These are phyloP conservation scores for Fragaria vesca DNA, from an alignment of 306 rosid genomes.

Conservation along the genomic window DNA sequence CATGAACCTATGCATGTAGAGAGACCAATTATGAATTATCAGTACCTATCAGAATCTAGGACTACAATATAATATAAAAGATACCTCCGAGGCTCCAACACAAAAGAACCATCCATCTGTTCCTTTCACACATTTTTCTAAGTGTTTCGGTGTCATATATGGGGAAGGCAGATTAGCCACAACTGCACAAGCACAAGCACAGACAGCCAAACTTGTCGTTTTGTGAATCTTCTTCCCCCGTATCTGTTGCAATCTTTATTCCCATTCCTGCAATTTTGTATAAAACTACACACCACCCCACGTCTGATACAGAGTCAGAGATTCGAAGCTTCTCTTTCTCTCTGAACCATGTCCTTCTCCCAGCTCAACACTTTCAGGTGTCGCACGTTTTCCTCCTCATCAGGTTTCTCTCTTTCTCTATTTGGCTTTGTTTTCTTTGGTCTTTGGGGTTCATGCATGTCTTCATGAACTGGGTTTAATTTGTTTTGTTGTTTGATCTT, in stretches of 20 bases:
- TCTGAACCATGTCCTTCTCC: constrained; percentile 18
- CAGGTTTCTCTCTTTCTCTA: constrained; percentile 25
- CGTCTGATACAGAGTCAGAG: not conserved
- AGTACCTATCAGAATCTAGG: not conserved
- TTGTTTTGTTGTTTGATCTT: not conserved
- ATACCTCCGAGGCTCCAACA: not conserved
- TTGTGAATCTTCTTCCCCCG: not conserved
- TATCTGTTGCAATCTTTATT: not conserved
- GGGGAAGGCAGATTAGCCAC: too few relatives aligned
- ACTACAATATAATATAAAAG: not conserved
- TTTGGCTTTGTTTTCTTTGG: not conserved
- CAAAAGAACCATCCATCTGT: not conserved
- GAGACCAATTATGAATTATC: not conserved
- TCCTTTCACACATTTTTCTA: not conserved
- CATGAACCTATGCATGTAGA: not conserved
- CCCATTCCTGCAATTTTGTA: not conserved
- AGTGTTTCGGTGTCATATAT: too few relatives aligned
- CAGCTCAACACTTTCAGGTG: constrained; percentile 9
- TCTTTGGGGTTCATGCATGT: not conserved
- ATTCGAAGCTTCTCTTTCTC: not conserved
- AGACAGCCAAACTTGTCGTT: not conserved
- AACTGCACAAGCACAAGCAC: not conserved
- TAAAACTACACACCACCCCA: not conserved
- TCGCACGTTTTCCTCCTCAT: constrained; percentile 14
- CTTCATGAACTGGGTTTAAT: constrained; percentile 19